These are phyloP conservation scores for Desmodesmus armatus DNA, from an alignment of 139 green algal genomes.

Conservation along the genomic window DNA sequence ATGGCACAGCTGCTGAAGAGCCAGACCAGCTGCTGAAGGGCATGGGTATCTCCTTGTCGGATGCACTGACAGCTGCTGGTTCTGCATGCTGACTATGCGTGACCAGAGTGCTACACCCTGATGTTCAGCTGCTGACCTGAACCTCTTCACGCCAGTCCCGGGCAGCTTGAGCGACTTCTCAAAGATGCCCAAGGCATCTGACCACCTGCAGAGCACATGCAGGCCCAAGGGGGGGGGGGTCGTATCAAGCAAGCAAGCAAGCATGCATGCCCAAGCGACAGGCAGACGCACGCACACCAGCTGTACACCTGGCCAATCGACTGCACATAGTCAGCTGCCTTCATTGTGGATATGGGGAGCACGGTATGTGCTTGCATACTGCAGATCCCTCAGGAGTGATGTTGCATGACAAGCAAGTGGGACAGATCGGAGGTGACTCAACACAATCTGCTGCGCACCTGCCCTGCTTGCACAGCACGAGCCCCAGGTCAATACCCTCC, in stretches of 20 bases:
- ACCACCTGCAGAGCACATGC: conserved; percentile 53
- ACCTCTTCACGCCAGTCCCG: conserved; percentile 83
- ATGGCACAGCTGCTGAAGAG: not conserved
- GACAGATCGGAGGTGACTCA: not conserved
- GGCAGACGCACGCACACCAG: too few species aligned
- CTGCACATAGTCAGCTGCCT: not conserved
- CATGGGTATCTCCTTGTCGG: not conserved
- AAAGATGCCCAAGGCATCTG: conserved; percentile 77
- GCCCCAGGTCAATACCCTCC: conserved; percentile 53
- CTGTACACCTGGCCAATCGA: too few species aligned
- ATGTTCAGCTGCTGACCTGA: too few species aligned
- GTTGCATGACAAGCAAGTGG: conserved; percentile 3
- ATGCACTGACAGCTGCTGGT: too few species aligned
- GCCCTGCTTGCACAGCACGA: conserved; percentile 46
- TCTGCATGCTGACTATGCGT: too few species aligned
- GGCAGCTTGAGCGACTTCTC: conserved; percentile 79
- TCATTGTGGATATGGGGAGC: too few species aligned
- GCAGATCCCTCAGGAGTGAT: not conserved
- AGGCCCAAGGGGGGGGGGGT: too few species aligned
- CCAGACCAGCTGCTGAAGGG: not conserved
- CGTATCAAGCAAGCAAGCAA: too few species aligned
- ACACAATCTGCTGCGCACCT: conserved; percentile 15
- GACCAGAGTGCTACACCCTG: too few species aligned
- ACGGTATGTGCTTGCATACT: too few species aligned
- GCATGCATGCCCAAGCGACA: too few species aligned